phyloP scores from a whole-genome alignment of 371 early-diverging fungal genomes.

The Mortierella sp. region DNA sequence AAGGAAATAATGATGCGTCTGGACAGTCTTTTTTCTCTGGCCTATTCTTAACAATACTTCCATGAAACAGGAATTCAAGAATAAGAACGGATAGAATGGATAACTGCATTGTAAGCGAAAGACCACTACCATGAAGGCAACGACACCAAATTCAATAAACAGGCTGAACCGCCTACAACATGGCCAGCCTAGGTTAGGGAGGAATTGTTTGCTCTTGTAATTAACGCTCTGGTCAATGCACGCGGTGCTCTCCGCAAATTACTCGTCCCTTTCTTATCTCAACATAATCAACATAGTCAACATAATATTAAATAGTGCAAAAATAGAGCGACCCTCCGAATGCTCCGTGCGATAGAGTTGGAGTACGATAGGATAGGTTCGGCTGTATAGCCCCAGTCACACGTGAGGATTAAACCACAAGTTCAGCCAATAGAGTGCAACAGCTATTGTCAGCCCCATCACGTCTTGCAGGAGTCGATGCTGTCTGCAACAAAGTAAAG shows the following conservation, averaged over 20 bases:
- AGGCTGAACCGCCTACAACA: not conserved
- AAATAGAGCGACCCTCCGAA: not conserved
- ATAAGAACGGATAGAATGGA: not conserved
- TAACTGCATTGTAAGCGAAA: not conserved
- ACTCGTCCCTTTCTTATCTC: not conserved
- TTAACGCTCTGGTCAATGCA: not conserved
- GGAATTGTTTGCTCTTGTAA: not conserved
- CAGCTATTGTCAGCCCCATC: not conserved
- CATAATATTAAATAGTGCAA: not conserved
- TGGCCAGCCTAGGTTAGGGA: not conserved
- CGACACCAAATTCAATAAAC: not conserved
- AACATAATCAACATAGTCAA: not conserved
- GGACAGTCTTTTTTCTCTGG: constrained; percentile 9
- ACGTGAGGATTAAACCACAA: not conserved
- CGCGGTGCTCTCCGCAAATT: not conserved
- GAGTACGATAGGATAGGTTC: not conserved
- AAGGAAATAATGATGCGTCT: constrained; percentile 37
- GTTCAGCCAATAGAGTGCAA: constrained; percentile 1
- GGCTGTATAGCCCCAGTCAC: not conserved
- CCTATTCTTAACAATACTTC: not conserved
- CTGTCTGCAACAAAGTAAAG: not conserved
- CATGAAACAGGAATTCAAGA: not conserved
- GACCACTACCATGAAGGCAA: not conserved
- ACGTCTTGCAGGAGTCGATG: not conserved
- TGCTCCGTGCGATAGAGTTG: not conserved